Base-by-base conservation (phyloP, 345 rosid species). In the Geranium brycei region DNA sequence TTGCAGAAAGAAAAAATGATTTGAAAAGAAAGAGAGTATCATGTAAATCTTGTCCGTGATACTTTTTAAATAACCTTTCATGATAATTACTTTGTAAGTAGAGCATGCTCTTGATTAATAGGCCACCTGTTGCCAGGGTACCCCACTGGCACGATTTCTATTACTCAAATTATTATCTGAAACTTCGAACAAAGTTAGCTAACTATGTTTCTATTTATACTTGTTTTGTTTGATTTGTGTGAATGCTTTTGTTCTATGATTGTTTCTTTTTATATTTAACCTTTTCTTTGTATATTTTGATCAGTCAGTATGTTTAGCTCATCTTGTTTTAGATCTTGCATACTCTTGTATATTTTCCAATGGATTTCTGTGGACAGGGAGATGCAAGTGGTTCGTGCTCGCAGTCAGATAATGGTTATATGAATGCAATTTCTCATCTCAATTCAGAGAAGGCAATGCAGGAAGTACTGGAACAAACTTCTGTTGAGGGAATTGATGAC, bases 371-470 rank as follows among this genome's bases (percentile, higher is more conserved):
- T 63, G 90, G 68, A 64, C 63, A 83, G 65, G 91, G 88, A 64
- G 89, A 83, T 70, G 78, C 76, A 16, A 75, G 64, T 67, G 31
- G 68, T 64, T 76, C 80, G 16, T 64, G 72, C 65, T 63, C 80
- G 10, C 84, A 62, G 71, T 56, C 69, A 60, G 89, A 80, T 35
- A 90, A 85, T 61, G 80, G 89, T 68, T 69, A 68, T 67, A 23
- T 23, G 28, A 86, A 78, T 70, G 62, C 85, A 30, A 75, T 79
- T 61, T 67, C 86, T 62, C 51, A 80, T n/a, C 57, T 80, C 63
- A 90, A 77, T 62, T 82, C 96, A 1, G 97, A 93, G 85, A 90
- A 90, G 70, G 95, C 95, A 64, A 91, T 95, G 69, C 86, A 82
- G 58, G 99, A 91, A 71, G 75, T 91, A 72, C 87, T 90, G 77